Evolutionary conservation across 2,329 filamentous ascomycete genomes (phyloP).

Genomic region (Pleoardoris graminearum): DNA sequence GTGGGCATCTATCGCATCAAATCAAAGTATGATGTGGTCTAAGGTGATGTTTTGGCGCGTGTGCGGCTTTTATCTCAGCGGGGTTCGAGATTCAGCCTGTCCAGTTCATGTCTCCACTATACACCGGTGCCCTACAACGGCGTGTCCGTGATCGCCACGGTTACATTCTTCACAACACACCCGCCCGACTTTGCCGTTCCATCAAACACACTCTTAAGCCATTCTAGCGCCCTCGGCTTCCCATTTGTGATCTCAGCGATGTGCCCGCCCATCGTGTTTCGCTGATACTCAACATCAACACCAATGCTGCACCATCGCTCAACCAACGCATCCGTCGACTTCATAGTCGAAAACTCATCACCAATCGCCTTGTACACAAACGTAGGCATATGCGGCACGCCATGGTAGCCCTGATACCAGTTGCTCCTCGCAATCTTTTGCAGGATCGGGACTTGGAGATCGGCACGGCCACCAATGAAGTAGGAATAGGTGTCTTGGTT

Average conservation of each 20-base stretch:
- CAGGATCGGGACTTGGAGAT: slow-evolving; percentile 7
- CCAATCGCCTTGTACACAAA: slow-evolving; percentile 39
- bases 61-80: too few species aligned
- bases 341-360: slow-evolving; percentile 34
- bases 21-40: too few species aligned
- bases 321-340: slow-evolving; percentile 32
- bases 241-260: slow-evolving; percentile 19
- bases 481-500: slow-evolving; percentile 18
- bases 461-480: slow-evolving; percentile 15
- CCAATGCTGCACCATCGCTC: slow-evolving; percentile 25
- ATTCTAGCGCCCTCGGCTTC: slow-evolving; percentile 12
- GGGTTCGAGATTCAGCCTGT: too few species aligned
- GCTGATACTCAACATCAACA: slow-evolving; percentile 27
- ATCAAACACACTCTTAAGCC: slow-evolving; percentile 16
- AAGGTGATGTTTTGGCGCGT: too few species aligned
- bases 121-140: too few species aligned
- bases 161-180: slow-evolving; percentile 14
- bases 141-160: background rate
- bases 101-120: too few species aligned
- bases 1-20: too few species aligned
- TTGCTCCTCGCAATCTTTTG: slow-evolving; percentile 7
- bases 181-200: slow-evolving; percentile 6
- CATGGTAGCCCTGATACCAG: slow-evolving; percentile 18
- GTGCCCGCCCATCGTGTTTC: slow-evolving; percentile 32
- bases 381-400: slow-evolving; percentile 26